Percentiles rank a stretch among this genome's conserved stretches.
These are phyloP conservation scores for Backusella liffmaniae DNA, from an alignment of 192 early-diverging fungal species.

Conservation along the genomic window DNA sequence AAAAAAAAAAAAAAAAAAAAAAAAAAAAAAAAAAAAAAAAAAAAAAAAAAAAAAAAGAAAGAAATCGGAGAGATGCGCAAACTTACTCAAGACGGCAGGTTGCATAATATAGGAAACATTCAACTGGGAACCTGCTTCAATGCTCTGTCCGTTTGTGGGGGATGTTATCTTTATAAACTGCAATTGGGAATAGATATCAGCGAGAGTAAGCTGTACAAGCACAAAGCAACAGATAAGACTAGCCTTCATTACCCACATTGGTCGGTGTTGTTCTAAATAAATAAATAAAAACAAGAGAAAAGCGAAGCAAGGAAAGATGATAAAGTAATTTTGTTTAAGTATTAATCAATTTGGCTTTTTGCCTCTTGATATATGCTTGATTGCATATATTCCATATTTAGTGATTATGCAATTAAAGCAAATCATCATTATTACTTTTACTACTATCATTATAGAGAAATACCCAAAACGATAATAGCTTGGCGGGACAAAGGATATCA, in stretches of 20 bases:
- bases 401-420: background rate
- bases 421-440: background rate
- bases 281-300: background rate
- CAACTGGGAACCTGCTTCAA: constrained; percentile 12
- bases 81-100: constrained; percentile 7
- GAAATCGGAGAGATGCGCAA: too few species aligned
- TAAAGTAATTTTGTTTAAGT: background rate
- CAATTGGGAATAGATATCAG: constrained; percentile 25
- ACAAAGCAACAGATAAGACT: background rate
- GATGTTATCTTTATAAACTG: constrained; percentile 30
- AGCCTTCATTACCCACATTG: background rate
- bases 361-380: background rate
- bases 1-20: background rate
- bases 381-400: background rate
- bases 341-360: background rate
- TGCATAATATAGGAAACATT: constrained; percentile 25
- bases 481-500: too few species aligned
- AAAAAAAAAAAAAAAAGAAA: background rate
- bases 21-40: background rate
- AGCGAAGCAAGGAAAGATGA: too few species aligned
- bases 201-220: constrained; percentile 2
- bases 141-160: constrained; percentile 12
- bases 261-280: background rate
- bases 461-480: too few species aligned
- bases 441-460: background rate